phyloP scores from a whole-genome alignment of 2,329 filamentous ascomycete genomes.

The Cladophialophora psammophila region DNA sequence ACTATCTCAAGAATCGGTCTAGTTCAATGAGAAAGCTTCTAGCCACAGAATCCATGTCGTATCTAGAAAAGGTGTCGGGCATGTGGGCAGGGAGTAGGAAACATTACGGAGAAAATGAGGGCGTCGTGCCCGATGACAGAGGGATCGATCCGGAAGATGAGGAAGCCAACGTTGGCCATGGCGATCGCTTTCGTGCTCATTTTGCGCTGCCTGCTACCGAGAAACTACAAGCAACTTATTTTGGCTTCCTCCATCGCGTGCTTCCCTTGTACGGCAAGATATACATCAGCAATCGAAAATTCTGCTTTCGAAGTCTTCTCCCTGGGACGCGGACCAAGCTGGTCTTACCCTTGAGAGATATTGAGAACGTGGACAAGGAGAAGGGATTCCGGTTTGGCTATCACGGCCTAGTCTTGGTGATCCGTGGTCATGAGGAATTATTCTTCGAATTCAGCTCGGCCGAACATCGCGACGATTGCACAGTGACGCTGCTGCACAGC shows the following conservation, averaged over 20 bases:
- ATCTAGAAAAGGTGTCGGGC: conserved; percentile 93
- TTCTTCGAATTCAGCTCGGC: conserved; percentile 90
- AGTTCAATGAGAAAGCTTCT: conserved; percentile 82
- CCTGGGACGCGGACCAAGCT: conserved; percentile 91
- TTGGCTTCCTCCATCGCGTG: conserved; percentile 87
- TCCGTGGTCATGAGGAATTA: conserved; percentile 90
- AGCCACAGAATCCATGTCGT: conserved; percentile 91
- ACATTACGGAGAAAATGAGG: conserved; percentile 81
- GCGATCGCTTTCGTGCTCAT: conserved; percentile 80
- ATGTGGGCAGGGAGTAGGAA: conserved; percentile 94
- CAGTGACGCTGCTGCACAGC: conserved; percentile 77
- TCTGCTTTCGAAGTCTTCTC: conserved; percentile 92
- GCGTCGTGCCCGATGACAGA: conserved; percentile 70
- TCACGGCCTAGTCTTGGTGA: conserved; percentile 88
- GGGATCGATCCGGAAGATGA: conserved; percentile 64
- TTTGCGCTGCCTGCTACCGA: conserved; percentile 89
- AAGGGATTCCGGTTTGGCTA: conserved; percentile 94
- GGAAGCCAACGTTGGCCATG: conserved; percentile 61
- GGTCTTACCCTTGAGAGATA: conserved; percentile 86
- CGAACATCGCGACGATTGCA: conserved; percentile 86
- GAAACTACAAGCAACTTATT: conserved; percentile 86
- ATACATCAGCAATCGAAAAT: conserved; percentile 84
- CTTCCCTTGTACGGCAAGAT: conserved; percentile 95
- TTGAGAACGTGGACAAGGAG: conserved; percentile 93
- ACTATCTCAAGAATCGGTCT: conserved; percentile 79